phyloP scores from a whole-genome alignment of 1,139 yeast species.

The Taiozyma sp. region DNA sequence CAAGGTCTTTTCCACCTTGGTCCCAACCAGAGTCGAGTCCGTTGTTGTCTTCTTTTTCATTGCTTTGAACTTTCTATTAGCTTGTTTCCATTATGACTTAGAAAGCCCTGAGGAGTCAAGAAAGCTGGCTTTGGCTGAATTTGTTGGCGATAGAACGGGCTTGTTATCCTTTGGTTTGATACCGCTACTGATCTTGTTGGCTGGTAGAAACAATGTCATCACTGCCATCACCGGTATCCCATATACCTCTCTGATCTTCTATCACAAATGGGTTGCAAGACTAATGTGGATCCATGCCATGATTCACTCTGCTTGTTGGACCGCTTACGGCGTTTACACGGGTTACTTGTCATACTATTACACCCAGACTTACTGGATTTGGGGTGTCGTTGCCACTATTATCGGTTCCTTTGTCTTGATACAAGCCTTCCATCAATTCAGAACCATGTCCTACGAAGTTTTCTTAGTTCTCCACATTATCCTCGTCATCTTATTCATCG shows the following conservation, averaged over 20 bases:
- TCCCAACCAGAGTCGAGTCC: constrained; percentile 67
- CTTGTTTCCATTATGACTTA: constrained; percentile 37
- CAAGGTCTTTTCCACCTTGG: constrained; percentile 18
- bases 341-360: constrained; percentile 7
- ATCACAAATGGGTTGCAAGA: constrained; percentile 65
- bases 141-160: constrained; percentile 59
- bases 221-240: constrained; percentile 62
- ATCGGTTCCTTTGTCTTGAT: constrained; percentile 35
- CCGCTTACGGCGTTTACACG: constrained; percentile 26
- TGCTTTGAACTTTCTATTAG: constrained; percentile 38
- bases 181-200: constrained; percentile 49
- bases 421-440: constrained; percentile 40
- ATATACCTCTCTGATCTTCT: constrained; percentile 48
- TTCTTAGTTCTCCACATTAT: constrained; percentile 50
- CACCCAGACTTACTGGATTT: constrained; percentile 17
- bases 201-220: constrained; percentile 63
- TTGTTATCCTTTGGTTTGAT: constrained; percentile 40
- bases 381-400: constrained; percentile 47
- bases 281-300: constrained; percentile 27
- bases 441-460: constrained; percentile 54
- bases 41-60: constrained; percentile 44
- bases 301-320: constrained; percentile 44
- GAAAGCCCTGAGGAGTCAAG: constrained; percentile 23
- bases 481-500: constrained; percentile 46
- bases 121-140: constrained; percentile 44